Percentiles rank a stretch among this genome's conserved stretches.
Conservation (phyloP, 2,329 filamentous ascomycete species). For the Neonectria punicea region DNA sequence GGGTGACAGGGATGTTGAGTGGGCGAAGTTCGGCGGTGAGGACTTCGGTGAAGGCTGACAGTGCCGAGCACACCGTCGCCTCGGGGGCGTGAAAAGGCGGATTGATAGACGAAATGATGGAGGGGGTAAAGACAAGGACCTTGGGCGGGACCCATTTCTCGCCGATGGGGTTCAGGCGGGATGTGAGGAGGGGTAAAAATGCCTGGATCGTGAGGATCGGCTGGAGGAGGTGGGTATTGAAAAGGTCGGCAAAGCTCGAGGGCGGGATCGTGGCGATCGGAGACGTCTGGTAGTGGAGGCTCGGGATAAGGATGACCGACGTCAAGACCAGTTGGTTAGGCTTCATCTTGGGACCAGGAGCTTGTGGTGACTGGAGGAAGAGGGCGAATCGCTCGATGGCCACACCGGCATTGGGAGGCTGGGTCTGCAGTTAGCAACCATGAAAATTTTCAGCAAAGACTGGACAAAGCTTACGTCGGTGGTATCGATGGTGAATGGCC, state of each 20-base stretch:
- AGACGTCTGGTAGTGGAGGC: conserved; percentile 80
- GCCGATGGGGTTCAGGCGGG: conserved; percentile 64
- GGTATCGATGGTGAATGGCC: conserved; percentile 84
- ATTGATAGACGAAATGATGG: conserved; percentile 81
- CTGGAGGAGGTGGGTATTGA: conserved; percentile 91
- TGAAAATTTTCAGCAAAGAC: background rate
- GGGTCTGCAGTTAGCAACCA: conserved; percentile 11
- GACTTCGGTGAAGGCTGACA: conserved; percentile 87
- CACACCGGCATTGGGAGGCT: conserved; percentile 75
- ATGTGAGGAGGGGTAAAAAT: conserved; percentile 83
- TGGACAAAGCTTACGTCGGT: conserved; percentile 69
- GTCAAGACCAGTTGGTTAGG: conserved; percentile 80
- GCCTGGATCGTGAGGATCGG: conserved; percentile 90
- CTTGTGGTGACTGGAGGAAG: conserved; percentile 78
- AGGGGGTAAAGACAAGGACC: conserved; percentile 81
- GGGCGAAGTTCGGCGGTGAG: conserved; percentile 82
- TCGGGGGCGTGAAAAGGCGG: conserved; percentile 87
- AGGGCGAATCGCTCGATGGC: conserved; percentile 78
- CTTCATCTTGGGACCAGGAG: conserved; percentile 79
- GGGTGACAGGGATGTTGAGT: conserved; percentile 80
- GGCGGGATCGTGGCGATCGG: conserved; percentile 87
- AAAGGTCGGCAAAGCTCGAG: conserved; percentile 85
- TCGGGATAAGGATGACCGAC: conserved; percentile 85
- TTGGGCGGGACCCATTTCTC: conserved; percentile 68
- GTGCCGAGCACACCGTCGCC: conserved; percentile 83